A percentile compares a stretch with the other conserved stretches of the same genome.
Conservation (phyloP, 148 eudicot species). For the Camellia lanceoleosa region DNA sequence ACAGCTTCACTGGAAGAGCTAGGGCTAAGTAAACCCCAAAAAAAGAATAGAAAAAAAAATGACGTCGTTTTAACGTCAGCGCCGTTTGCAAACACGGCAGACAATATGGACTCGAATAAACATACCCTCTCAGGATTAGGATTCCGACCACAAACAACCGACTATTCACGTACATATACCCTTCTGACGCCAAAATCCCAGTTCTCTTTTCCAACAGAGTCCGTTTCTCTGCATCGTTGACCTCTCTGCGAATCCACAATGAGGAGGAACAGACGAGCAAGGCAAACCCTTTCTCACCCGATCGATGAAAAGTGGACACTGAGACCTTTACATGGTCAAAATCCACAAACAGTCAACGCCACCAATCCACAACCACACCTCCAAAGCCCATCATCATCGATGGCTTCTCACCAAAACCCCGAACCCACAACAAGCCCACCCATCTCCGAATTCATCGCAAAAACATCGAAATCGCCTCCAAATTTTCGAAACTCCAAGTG, state of each 20-base stretch:
- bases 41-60: too few relatives aligned
- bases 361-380: not conserved
- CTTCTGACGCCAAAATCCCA: too few relatives aligned
- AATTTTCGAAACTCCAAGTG: conserved; percentile 24
- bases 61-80: too few relatives aligned
- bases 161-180: too few relatives aligned
- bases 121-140: too few relatives aligned
- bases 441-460: conserved; percentile 11
- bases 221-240: not conserved
- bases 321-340: conserved; percentile 22
- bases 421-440: conserved; percentile 10
- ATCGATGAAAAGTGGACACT: conserved; percentile 25
- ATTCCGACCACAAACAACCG: too few relatives aligned
- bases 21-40: too few relatives aligned
- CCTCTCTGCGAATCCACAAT: not conserved
- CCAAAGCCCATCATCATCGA: not conserved
- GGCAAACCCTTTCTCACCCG: conserved; percentile 6
- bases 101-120: too few relatives aligned
- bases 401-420: not conserved
- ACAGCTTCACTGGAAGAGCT: too few relatives aligned
- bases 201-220: too few relatives aligned
- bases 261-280: conserved; percentile 28
- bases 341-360: conserved; percentile 8
- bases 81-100: too few relatives aligned
- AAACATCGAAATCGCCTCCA: conserved; percentile 8